A percentile compares a stretch with the other conserved stretches of the same genome.
Conservation (phyloP, 225 moss, liverwort and hornwort species). For the Physcomitrellopsis africana region DNA sequence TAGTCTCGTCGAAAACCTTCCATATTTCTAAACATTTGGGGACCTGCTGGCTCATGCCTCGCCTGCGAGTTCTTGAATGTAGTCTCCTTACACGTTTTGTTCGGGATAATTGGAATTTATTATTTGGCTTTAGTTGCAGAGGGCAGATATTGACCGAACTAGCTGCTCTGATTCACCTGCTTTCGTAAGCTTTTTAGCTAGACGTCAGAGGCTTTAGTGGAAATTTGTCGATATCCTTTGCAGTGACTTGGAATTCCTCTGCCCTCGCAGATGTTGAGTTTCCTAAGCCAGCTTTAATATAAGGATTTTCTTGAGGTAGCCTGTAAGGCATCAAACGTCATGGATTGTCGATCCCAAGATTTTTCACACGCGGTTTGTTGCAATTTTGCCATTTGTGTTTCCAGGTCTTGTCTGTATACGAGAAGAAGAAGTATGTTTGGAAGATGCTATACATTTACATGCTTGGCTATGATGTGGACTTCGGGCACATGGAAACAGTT, state of each 20-base stretch:
- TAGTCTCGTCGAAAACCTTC: not conserved
- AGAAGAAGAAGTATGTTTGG: constrained; percentile 99
- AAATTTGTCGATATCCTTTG: not conserved
- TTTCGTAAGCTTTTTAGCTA: not conserved
- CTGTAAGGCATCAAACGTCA: not conserved
- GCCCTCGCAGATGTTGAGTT: constrained; percentile 11
- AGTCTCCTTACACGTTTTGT: constrained; percentile 15
- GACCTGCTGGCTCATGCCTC: constrained; percentile 4
- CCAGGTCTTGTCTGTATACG: constrained; percentile 94
- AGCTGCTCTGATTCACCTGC: not conserved
- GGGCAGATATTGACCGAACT: not conserved
- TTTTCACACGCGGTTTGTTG: constrained; percentile 31
- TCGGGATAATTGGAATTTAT: constrained; percentile 7
- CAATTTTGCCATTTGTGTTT: constrained; percentile 35
- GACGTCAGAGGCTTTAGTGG: constrained; percentile 22
- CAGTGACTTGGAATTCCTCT: constrained; percentile 14
- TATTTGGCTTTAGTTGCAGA: constrained; percentile 12
- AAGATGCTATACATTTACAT: constrained; percentile 99
- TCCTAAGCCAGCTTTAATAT: constrained; percentile 14
- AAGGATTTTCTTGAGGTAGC: constrained; percentile 14
- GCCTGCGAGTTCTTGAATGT: constrained; percentile 10
- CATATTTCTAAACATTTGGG: not conserved
- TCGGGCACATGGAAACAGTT: constrained; percentile 99
- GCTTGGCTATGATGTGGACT: constrained; percentile 99
- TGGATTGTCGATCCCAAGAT: not conserved